A percentile compares a stretch with the other conserved stretches of the same genome.
These are phyloP conservation scores for Dictyostelium capitatum DNA, from an alignment of 78 protist species.

Conservation along the genomic window DNA sequence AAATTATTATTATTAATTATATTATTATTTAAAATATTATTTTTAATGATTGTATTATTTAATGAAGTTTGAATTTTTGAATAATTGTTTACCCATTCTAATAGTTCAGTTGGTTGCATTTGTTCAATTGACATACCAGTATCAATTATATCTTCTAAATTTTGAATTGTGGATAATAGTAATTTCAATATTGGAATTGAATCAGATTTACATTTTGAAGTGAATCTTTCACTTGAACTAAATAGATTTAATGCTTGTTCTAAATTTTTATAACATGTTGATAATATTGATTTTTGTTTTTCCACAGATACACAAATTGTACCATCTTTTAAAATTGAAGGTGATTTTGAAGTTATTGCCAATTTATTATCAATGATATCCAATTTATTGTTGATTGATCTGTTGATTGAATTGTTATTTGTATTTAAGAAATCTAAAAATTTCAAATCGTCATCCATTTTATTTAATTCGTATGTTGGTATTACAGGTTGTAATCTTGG, in stretches of 20 bases:
- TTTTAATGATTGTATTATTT: conserved; percentile 46
- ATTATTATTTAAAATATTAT: background rate
- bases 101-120: conserved; percentile 11
- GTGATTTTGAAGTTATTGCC: no score
- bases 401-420: conserved; percentile 16
- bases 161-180: conserved; percentile 21
- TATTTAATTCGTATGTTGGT: conserved; percentile 6
- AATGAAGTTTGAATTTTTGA: conserved; percentile 48
- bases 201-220: conserved; percentile 42
- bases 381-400: background rate
- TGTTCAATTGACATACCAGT: conserved; percentile 55
- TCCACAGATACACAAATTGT: background rate
- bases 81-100: conserved; percentile 52
- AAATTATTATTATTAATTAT: conserved; percentile 6
- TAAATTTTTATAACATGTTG: conserved; percentile 28
- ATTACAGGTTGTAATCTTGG: conserved; percentile 1
- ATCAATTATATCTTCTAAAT: conserved; percentile 31
- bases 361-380: background rate
- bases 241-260: conserved; percentile 31
- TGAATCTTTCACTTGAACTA: conserved; percentile 3
- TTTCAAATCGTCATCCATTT: conserved; percentile 18
- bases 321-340: background rate
- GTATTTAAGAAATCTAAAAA: conserved; percentile 1
- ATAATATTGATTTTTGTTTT: conserved; percentile 36
- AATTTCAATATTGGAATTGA: conserved; percentile 33